A percentile compares a stretch with the other conserved stretches of the same genome.
Evolutionary conservation across 2,329 filamentous ascomycete genomes (phyloP).

Genomic region (Botrytis pseudocinerea): DNA sequence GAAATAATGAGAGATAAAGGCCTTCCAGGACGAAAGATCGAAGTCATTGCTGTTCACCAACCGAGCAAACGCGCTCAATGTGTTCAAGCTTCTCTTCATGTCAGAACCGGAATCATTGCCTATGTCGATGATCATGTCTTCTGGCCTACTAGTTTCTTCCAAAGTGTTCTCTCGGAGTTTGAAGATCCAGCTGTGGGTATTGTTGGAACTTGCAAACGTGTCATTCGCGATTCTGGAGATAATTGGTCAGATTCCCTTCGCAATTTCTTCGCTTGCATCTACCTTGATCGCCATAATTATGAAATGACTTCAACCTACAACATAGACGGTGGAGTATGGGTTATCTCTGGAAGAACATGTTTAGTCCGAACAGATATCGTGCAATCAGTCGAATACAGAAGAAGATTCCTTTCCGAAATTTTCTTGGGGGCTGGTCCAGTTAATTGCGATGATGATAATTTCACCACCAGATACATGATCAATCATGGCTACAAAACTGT

Average conservation of each 20-base stretch:
- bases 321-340: constrained; percentile 60
- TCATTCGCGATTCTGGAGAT: constrained; percentile 43
- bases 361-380: constrained; percentile 54
- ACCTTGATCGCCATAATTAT: constrained; percentile 63
- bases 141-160: constrained; percentile 31
- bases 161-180: constrained; percentile 28
- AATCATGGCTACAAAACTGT: constrained; percentile 53
- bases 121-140: constrained; percentile 32
- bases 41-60: constrained; percentile 13
- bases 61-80: constrained; percentile 30
- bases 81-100: constrained; percentile 24
- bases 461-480: constrained; percentile 55
- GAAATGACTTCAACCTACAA: constrained; percentile 57
- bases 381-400: constrained; percentile 45
- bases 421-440: constrained; percentile 51
- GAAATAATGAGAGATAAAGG: neutral
- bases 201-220: constrained; percentile 58
- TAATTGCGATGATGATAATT: constrained; percentile 63
- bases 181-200: constrained; percentile 47
- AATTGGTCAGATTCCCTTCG: constrained; percentile 25
- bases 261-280: constrained; percentile 60
- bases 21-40: constrained; percentile 5
- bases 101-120: constrained; percentile 27
- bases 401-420: constrained; percentile 51
- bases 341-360: constrained; percentile 57